A percentile compares a stretch with the other conserved stretches of the same genome.
These are phyloP conservation scores for Pulveroboletus ravenelii DNA, from an alignment of 768 basidiomycete species.

Conservation along the genomic window DNA sequence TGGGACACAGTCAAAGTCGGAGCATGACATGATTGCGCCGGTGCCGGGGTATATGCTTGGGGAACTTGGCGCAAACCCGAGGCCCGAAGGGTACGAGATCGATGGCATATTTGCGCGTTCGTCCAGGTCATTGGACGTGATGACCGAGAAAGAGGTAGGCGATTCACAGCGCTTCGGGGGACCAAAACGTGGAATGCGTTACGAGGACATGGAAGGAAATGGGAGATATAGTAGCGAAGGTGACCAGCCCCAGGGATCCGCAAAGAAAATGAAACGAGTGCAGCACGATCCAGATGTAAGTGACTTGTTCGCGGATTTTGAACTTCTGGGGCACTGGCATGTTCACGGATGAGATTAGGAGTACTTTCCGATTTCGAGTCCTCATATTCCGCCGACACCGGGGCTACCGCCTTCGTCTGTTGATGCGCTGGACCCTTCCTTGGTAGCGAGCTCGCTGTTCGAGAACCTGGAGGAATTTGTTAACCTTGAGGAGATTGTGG, in stretches of 20 bases:
- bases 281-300: slow-evolving; percentile 19
- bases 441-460: slow-evolving; percentile 15
- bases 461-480: slow-evolving; percentile 18
- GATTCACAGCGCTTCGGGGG: slow-evolving; percentile 2
- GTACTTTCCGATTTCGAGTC: slow-evolving; percentile 21
- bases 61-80: neutral
- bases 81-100: neutral
- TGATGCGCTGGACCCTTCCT: slow-evolving; percentile 1
- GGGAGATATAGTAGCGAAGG: slow-evolving; percentile 4
- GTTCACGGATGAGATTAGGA: slow-evolving; percentile 7
- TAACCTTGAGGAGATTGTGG: slow-evolving; percentile 19
- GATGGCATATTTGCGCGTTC: slow-evolving; percentile 7
- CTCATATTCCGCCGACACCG: slow-evolving; percentile 18
- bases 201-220: slow-evolving; percentile 11
- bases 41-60: slow-evolving; percentile 16
- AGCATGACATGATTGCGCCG: slow-evolving; percentile 15
- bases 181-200: slow-evolving; percentile 12
- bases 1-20: neutral
- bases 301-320: neutral
- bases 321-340: neutral
- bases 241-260: slow-evolving; percentile 1
- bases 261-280: slow-evolving; percentile 16
- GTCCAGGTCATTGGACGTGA: slow-evolving; percentile 6
- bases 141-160: slow-evolving; percentile 7
- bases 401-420: neutral